These are phyloP conservation scores for Roridomyces roridus DNA, from an alignment of 768 basidiomycete species.

Conservation along the genomic window DNA sequence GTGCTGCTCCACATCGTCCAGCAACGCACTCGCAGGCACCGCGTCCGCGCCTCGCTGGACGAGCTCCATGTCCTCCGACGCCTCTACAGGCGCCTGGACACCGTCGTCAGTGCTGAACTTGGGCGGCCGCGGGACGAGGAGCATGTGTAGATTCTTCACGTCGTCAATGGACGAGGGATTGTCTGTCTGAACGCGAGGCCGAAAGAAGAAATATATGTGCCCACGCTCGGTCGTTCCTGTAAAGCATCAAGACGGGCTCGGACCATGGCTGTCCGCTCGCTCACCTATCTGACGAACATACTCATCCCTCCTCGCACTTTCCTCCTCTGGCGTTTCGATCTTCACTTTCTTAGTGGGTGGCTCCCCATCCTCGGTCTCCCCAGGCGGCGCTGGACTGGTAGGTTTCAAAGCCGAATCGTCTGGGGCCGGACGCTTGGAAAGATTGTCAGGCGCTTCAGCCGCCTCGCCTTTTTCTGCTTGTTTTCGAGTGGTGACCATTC, in stretches of 20 bases:
- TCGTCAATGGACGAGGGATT: slow-evolving; percentile 63
- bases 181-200: slow-evolving; percentile 59
- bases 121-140: slow-evolving; percentile 63
- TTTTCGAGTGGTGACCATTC: slow-evolving; percentile 43
- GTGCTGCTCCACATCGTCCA: slow-evolving; percentile 43
- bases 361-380: slow-evolving; percentile 23
- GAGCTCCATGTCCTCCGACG: slow-evolving; percentile 47
- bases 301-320: slow-evolving; percentile 12
- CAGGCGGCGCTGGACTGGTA: slow-evolving; percentile 11
- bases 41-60: slow-evolving; percentile 54
- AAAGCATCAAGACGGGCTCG: not conserved
- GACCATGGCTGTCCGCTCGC: not conserved
- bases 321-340: slow-evolving; percentile 23
- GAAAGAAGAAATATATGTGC: slow-evolving; percentile 71
- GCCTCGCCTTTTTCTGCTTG: slow-evolving; percentile 23
- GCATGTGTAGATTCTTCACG: slow-evolving; percentile 62
- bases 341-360: slow-evolving; percentile 34
- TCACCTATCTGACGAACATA: slow-evolving; percentile 28
- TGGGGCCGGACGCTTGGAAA: slow-evolving; percentile 16
- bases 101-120: slow-evolving; percentile 38
- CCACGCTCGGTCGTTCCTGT: slow-evolving; percentile 63
- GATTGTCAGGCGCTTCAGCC: slow-evolving; percentile 11
- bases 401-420: slow-evolving; percentile 10
- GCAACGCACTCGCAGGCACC: slow-evolving; percentile 46
- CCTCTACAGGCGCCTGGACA: slow-evolving; percentile 26